These are phyloP conservation scores for Plasmodium fragile DNA, from an alignment of 169 alveolate species.

Conservation along the genomic window DNA sequence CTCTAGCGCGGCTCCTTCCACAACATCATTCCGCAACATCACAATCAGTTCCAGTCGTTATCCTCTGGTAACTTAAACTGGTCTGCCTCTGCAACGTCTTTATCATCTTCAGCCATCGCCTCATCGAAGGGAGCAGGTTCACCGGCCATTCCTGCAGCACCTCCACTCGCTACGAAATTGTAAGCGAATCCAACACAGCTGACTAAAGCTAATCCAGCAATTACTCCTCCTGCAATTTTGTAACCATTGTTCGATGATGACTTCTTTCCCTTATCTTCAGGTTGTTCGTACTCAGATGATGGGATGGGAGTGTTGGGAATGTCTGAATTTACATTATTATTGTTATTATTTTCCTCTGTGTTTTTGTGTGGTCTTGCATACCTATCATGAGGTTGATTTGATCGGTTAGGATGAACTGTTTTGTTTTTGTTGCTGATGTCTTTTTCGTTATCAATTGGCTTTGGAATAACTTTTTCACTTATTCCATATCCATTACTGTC, in stretches of 20 bases:
- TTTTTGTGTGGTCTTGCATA: not conserved
- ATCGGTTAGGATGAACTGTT: not conserved
- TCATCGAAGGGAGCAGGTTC: conserved; percentile 67
- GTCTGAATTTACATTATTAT: not conserved
- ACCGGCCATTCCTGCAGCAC: conserved; percentile 18
- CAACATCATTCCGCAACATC: too few relatives aligned
- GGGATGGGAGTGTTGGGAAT: not conserved
- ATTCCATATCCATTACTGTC: not conserved
- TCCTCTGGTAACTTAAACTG: conserved; percentile 76
- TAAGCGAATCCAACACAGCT: conserved; percentile 58
- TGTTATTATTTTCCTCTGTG: not conserved
- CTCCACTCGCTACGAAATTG: conserved; percentile 16
- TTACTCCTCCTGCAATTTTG: conserved; percentile 74
- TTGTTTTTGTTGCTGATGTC: not conserved
- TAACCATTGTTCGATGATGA: conserved; percentile 20
- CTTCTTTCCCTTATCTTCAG: not conserved
- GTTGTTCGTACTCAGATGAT: conserved; percentile 9
- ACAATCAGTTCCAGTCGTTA: conserved; percentile 58
- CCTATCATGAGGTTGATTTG: not conserved
- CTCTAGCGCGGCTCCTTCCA: not conserved
- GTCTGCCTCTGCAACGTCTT: conserved; percentile 30
- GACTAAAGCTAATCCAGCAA: conserved; percentile 62
- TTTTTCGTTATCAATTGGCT: not conserved
- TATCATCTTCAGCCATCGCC: conserved; percentile 45
- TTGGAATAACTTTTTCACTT: not conserved